These are phyloP conservation scores for Triticum turgidum DNA, from an alignment of 176 grass and related monocot species.

Conservation along the genomic window DNA sequence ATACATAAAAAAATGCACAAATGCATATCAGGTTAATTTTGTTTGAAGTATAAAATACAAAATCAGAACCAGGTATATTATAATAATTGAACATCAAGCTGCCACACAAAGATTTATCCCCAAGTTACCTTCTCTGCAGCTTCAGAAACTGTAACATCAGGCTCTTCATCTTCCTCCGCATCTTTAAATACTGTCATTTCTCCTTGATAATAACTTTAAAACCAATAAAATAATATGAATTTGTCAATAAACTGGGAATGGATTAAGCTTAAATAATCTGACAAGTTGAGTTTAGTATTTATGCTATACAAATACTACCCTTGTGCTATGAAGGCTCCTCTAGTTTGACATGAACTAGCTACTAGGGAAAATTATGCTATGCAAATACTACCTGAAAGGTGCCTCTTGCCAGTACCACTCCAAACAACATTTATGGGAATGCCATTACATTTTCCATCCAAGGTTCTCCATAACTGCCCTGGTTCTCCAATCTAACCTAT, in stretches of 20 bases:
- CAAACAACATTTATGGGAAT: not conserved
- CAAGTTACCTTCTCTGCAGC: slow-evolving; percentile 80
- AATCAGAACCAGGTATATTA: not conserved
- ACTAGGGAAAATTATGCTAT: not conserved
- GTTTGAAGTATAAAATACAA: not conserved
- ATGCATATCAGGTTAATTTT: not conserved
- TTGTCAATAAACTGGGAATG: slow-evolving; percentile 11
- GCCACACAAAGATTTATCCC: not conserved
- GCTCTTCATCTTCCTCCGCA: slow-evolving; percentile 57
- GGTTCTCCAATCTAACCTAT: not conserved
- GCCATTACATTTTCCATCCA: not conserved
- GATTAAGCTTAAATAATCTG: not conserved
- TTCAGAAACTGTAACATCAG: slow-evolving; percentile 66
- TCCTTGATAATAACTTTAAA: slow-evolving; percentile 76
- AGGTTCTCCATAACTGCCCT: not conserved
- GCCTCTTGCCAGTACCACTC: not conserved
- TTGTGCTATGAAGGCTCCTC: no score
- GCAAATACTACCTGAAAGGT: not conserved
- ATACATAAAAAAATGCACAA: not conserved
- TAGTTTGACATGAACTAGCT: not conserved
- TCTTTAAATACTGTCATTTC: slow-evolving; percentile 56
- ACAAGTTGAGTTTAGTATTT: not conserved
- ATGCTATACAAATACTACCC: not conserved
- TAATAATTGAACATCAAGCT: not conserved
- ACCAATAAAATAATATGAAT: not conserved